phyloP scores from a whole-genome alignment of 1,284 basidiomycete genomes.

The Malassezia psittaci region DNA sequence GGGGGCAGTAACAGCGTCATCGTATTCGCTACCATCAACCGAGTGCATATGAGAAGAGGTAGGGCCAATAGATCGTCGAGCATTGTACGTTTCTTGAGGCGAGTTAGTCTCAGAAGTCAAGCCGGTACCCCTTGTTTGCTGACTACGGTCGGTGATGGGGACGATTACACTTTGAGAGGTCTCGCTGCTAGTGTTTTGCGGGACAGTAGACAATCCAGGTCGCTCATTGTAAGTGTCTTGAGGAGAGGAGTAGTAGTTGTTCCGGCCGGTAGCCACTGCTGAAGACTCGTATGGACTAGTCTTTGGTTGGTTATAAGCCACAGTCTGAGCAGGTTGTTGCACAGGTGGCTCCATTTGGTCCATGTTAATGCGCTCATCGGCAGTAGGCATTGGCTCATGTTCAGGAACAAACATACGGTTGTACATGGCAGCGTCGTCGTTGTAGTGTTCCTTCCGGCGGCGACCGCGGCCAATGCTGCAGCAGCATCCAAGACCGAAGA shows the following conservation, averaged over 20 bases:
- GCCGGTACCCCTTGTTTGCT: neutral
- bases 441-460: neutral
- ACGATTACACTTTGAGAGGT: neutral
- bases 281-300: no score
- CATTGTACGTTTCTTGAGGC: neutral
- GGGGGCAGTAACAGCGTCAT: neutral
- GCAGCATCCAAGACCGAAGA: conserved; percentile 1
- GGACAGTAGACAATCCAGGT: neutral
- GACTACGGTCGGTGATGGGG: neutral
- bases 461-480: neutral
- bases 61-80: neutral
- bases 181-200: neutral
- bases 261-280: no score
- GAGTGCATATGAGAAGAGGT: neutral
- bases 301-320: no score
- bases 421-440: neutral
- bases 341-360: neutral
- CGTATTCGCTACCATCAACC: conserved; percentile 1
- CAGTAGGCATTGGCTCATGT: neutral
- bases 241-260: neutral
- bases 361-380: conserved; percentile 5
- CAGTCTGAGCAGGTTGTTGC: no score
- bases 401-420: neutral
- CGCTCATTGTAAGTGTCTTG: neutral
- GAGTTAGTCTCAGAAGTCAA: neutral